Base-by-base conservation (phyloP, 2,329 filamentous ascomycete species). In the Clarireedia monteithiana region DNA sequence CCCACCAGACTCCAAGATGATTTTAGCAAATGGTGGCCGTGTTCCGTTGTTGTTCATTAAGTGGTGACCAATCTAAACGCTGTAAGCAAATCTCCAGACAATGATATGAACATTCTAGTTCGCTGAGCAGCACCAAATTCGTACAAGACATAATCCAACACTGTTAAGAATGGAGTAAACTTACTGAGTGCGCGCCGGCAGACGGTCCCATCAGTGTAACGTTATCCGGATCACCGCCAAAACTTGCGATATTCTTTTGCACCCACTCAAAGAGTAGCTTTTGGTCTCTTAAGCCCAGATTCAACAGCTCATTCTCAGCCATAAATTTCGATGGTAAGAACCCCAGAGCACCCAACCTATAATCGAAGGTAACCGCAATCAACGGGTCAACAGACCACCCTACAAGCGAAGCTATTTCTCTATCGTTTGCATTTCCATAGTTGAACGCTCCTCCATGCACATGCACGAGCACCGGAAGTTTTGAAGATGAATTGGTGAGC, bases 381-480 rank as follows among this genome's bases (percentile, higher is more conserved):
- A 87, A 70, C 9, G 77, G 77, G 47, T 64, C 60, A n/a, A 47
- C 47, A 2, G 76, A 70, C 72, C 79, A 85, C 5, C 78, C 75
- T 14, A 85, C 78, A 70, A 88, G 81, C 38, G 79, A 79, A 0
- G 75, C 77, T 59, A 85, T 80, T 24, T 50, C 36, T 34, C 59
- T 58, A 6, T 44, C 48, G 30, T 57, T 48, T 3, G 79, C 75
- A 62, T 69, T 63, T 39, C 80, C 75, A 64, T 75, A 74, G 72
- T 84, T 78, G 71, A 85, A 86, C 5, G 74, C 77, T 2, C 84
- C 84, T 46, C 83, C 83, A 64, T 86, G 83, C 34, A 86, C 70
- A 64, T 83, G 85, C 2, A 85, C 69, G n/a, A 80, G 67, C 14
- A 83, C 78, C 1, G 81, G 77, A 27, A 78, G 58, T 48, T 62